phyloP scores from a whole-genome alignment of 2,329 filamentous ascomycete species.

The Cladobotryum mycophilum region DNA sequence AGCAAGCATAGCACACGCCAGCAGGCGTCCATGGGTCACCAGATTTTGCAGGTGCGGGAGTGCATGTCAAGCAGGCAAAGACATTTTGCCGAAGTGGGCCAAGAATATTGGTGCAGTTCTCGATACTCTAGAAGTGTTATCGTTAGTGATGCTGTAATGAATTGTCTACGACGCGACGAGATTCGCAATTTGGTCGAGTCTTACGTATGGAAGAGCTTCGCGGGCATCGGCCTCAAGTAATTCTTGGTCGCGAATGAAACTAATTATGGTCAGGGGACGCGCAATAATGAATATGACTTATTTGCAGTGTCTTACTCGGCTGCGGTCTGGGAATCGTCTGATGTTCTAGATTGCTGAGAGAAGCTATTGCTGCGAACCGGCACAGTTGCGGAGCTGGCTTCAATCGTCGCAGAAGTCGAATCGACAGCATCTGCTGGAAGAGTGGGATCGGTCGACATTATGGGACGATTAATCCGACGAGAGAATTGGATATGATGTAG shows the following conservation, averaged over 20 bases:
- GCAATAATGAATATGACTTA: background rate
- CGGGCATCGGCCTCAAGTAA: constrained; percentile 90
- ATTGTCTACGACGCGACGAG: constrained; percentile 5
- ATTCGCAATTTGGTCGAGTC: constrained; percentile 21
- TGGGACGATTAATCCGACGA: background rate
- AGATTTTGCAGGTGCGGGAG: constrained; percentile 62
- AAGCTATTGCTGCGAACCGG: constrained; percentile 49
- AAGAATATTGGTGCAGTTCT: constrained; percentile 84
- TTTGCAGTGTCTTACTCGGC: constrained; percentile 49
- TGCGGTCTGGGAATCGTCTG: constrained; percentile 63
- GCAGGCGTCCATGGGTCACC: constrained; percentile 53
- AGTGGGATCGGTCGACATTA: constrained; percentile 33
- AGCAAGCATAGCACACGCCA: constrained; percentile 93
- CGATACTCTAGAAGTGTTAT: constrained; percentile 63
- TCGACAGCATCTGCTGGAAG: constrained; percentile 16
- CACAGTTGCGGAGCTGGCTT: constrained; percentile 18
- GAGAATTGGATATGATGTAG: background rate
- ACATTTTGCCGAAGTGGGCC: constrained; percentile 81
- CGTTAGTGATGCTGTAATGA: constrained; percentile 19
- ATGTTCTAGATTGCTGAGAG: constrained; percentile 49
- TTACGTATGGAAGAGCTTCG: constrained; percentile 86
- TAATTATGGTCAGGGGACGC: constrained; percentile 27
- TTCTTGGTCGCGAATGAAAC: constrained; percentile 84
- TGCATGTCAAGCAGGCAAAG: constrained; percentile 92
- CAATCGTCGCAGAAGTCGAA: constrained; percentile 18